Base-by-base conservation (phyloP, 768 basidiomycete genomes). In the Kwoniella sp. region DNA sequence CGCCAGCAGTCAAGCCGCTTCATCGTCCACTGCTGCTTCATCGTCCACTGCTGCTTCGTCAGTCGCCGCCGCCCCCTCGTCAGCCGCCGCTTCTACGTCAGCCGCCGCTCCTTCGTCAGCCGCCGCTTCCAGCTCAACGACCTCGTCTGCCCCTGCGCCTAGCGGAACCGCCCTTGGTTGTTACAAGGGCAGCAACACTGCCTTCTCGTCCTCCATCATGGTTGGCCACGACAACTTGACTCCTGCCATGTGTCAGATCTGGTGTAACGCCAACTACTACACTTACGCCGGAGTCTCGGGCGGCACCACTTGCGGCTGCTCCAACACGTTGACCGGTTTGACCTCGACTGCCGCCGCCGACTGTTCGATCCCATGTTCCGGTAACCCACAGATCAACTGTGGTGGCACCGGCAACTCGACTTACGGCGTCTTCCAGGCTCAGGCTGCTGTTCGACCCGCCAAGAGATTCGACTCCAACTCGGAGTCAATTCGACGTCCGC, bases 191-290 rank as follows among this genome's bases (percentile, higher is more conserved):
- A 22, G 50, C 17, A 23, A 34, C 48, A 31, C 58, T 4, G 31
- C 50, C 9, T 56, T 67, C 58, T 55, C 59, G 11, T 56, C 55
- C 4, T 59, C 58, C 26, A 51, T 63, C 54, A 73, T 76, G 64
- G 69, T 72, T 4, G 60, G 55, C 4, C 55, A 61, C 66, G 60
- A 41, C 38, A 67, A 58, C 29, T 54, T 77, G 52, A 73, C 72
- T 2, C 68, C 70, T 1, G 47, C 62, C 20, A 70, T 66, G 58
- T 77, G 75, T 62, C 63, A 69, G 47, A 53, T 68, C 34, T 74
- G 71, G 71, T 77, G 75, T 61, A 60, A 67, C 34, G 68, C 63
- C 56, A 74, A 74, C 53, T 58, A 61, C 26, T 70, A 65, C 57
- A 55, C 69, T 13, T 74, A 73, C 57, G 51, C 73, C 5, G 68